These are phyloP conservation scores for Pleurostoma richardsiae DNA, from an alignment of 2,329 filamentous ascomycete species.

Conservation along the genomic window DNA sequence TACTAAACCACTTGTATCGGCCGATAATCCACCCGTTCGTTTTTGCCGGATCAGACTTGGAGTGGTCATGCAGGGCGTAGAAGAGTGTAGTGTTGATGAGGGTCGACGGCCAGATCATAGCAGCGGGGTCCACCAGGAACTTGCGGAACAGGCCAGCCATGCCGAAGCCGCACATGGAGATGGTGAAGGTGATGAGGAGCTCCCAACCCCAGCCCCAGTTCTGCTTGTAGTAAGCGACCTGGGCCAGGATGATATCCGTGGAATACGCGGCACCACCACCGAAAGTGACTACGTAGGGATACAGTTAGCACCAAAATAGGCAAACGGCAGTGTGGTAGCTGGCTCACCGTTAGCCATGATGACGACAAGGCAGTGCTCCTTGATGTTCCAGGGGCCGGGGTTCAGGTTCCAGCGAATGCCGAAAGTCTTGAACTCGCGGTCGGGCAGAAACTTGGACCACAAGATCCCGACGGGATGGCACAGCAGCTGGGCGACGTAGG, in stretches of 20 bases:
- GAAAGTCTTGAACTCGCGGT: constrained; percentile 15
- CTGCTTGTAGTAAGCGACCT: constrained; percentile 44
- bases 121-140: constrained; percentile 55
- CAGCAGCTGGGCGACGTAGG: constrained; percentile 7
- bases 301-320: no score
- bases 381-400: constrained; percentile 25
- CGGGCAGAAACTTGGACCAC: neutral
- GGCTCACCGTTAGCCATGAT: constrained; percentile 22
- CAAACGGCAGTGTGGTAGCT: neutral
- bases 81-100: constrained; percentile 59
- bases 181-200: constrained; percentile 54
- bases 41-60: constrained; percentile 31
- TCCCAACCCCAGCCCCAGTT: constrained; percentile 54
- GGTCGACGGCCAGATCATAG: constrained; percentile 61
- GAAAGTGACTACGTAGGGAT: no score
- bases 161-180: constrained; percentile 56
- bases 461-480: neutral
- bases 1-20: constrained; percentile 5
- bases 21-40: constrained; percentile 6
- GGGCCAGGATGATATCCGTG: constrained; percentile 33
- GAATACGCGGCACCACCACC: constrained; percentile 20
- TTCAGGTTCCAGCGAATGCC: constrained; percentile 19
- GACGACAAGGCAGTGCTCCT: constrained; percentile 24
- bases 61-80: constrained; percentile 60
- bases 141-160: constrained; percentile 55